Base-by-base conservation (phyloP, 371 early-diverging fungal species). In the Mucor lusitanicus region DNA sequence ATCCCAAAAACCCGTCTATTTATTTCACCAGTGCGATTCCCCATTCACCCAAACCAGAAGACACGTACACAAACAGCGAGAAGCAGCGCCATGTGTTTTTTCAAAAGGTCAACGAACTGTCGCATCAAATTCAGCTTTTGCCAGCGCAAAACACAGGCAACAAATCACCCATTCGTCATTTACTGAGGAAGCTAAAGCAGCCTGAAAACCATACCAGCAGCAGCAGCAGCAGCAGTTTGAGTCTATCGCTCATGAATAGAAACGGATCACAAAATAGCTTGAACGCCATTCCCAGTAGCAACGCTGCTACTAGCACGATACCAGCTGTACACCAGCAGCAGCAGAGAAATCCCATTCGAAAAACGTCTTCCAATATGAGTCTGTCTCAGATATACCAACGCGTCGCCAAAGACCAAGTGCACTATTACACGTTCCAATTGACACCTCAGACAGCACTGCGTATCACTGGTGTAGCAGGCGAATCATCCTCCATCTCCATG, bases 1-100 rank as follows among this genome's bases (percentile, higher is more conserved):
- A 82, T 61, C 82, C 82, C 3, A 69, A 77, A 12, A 79, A 73
- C 39, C 70, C 76, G 1, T 82, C 80, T 0, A 82, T 78, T 15
- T 82, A 82, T 60, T 82, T 71, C 42, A 82, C 82, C 32, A 75
- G 75, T 30, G 64, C 60, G 19, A 59, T 70, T 28, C 67, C 77
- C 7, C 77, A 75, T 55, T 68, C 77, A 25, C 48, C 81, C 3
- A 73, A 70, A 15, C 63, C 71, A 13, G 79, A 81, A 62, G 79
- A 77, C n/a, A 75, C 57, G 11, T 67, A 70, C 50, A 61, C 64
- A 0, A 68, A 67, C 21, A 72, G 70, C 17, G 82, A 79, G 46
- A 44, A 69, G 11, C 67, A 75, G 58, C 69, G 82, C 5, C 78
- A 78, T 15, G 61, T 71, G 11, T 59, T 78, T 7, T 70, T 76